Evolutionary conservation across 208 protist genomes (phyloP).

Genomic region (Crithidia expoeki): DNA sequence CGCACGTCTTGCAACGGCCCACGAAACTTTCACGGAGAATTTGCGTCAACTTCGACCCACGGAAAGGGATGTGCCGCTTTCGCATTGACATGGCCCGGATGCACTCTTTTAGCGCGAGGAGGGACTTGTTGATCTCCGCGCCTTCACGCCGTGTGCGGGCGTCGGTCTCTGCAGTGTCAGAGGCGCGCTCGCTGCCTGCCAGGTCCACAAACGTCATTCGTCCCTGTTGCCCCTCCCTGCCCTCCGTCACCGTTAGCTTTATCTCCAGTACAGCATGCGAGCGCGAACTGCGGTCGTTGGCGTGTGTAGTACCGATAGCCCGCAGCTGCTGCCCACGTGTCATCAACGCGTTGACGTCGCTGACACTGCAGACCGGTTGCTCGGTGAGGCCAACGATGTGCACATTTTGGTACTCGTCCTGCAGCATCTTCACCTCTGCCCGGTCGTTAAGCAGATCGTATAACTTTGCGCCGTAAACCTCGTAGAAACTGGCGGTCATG

Average conservation of each 20-base stretch:
- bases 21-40: constrained; percentile 95
- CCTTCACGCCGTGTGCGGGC: constrained; percentile 91
- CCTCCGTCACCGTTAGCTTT: constrained; percentile 44
- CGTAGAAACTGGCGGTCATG: constrained; percentile 91
- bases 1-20: constrained; percentile 91
- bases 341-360: constrained; percentile 84
- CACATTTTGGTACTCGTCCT: constrained; percentile 92
- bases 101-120: constrained; percentile 98
- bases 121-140: constrained; percentile 98
- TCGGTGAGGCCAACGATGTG: constrained; percentile 93
- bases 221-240: constrained; percentile 39
- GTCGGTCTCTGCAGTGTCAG: constrained; percentile 91
- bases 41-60: constrained; percentile 96
- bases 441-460: constrained; percentile 94
- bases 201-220: constrained; percentile 98
- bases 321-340: constrained; percentile 74
- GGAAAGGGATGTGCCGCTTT: constrained; percentile 95
- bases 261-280: constrained; percentile 89
- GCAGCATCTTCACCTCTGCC: constrained; percentile 83
- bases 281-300: constrained; percentile 83
- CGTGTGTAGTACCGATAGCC: constrained; percentile 83
- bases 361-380: constrained; percentile 56
- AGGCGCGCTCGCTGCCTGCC: constrained; percentile 97
- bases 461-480: constrained; percentile 94
- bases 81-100: constrained; percentile 95